Base-by-base conservation (phyloP, 768 basidiomycete species). In the Hemileccinum rubropunctum region DNA sequence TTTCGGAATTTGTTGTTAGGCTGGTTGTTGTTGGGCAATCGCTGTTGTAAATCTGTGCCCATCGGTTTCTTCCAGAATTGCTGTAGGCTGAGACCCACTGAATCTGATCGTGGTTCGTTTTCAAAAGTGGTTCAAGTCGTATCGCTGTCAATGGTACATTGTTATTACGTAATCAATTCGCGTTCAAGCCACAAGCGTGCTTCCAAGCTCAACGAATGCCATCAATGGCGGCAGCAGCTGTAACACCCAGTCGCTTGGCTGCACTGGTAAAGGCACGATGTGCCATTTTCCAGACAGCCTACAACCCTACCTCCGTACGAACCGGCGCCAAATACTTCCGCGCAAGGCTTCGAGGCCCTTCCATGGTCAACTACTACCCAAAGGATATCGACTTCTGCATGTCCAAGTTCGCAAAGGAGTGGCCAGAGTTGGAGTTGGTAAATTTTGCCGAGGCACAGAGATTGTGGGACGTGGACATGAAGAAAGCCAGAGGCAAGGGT, bases 311-410 rank as follows among this genome's bases (percentile, higher is more conserved):
- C 3, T 80, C 80, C 23, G 65, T 82, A 13, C 84, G 95, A 15
- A 94, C 89, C 0, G 95, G 95, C 15, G 87, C 92, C 23, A 98
- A 98, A 72, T 93, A 95, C 72, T 82, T 98, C 40, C 83, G 87
- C 17, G 76, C 80, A 13, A 78, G 87, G 15, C 80, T 98, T 32
- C 82, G 85, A 0, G 95, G 95, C 0, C 92, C 92, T 0, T 79
- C 91, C 23, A 89, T 97, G 85, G 64, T 86, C 56, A 73, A 79
- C 5, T 98, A 98, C 73, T 94, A 95, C 70, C 88, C 88, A 0
- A 65, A 71, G 18, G 67, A 72, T n/a, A 59, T 88, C 51, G 75
- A 80, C 49, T 68, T 91, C 30, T 62, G 76, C 52, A 71, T 91
- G 44, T 65, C 81, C 28, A 60, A 73, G 43, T 69, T 84, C 10